These are phyloP conservation scores for Blastomyces emzantsi DNA, from an alignment of 2,329 filamentous ascomycete genomes.

Conservation along the genomic window DNA sequence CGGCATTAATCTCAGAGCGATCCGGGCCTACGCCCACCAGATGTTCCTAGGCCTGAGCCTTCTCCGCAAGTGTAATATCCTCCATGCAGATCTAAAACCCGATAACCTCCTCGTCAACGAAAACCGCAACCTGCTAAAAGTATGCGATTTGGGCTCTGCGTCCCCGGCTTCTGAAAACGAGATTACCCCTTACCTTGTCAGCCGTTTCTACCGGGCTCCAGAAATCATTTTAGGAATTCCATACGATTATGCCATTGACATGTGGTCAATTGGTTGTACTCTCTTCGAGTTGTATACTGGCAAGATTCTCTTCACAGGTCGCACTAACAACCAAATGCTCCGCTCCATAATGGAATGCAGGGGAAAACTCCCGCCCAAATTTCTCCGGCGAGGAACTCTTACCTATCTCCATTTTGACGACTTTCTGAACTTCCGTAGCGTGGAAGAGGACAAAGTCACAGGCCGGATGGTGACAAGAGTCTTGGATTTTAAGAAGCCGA, in stretches of 20 bases:
- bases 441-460: conserved; percentile 79
- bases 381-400: conserved; percentile 73
- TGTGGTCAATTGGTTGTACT: conserved; percentile 97
- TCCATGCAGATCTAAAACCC: conserved; percentile 94
- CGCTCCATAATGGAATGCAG: conserved; percentile 92
- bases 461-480: conserved; percentile 56
- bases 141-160: conserved; percentile 95
- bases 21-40: conserved; percentile 83
- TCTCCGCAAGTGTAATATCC: conserved; percentile 82
- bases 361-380: conserved; percentile 81
- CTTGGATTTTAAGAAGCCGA: conserved; percentile 54
- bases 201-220: conserved; percentile 92
- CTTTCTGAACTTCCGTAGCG: conserved; percentile 69
- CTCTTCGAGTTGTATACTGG: conserved; percentile 95
- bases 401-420: conserved; percentile 75
- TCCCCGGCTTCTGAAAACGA: conserved; percentile 85
- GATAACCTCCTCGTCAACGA: conserved; percentile 96
- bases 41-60: conserved; percentile 85
- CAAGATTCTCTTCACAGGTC: conserved; percentile 90
- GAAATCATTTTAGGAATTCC: conserved; percentile 97
- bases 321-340: conserved; percentile 98
- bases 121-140: conserved; percentile 73
- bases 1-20: conserved; percentile 80
- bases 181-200: conserved; percentile 89
- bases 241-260: conserved; percentile 88